Base-by-base conservation (phyloP, 805 yeast species). In the Suhomyces xylopsoci region DNA sequence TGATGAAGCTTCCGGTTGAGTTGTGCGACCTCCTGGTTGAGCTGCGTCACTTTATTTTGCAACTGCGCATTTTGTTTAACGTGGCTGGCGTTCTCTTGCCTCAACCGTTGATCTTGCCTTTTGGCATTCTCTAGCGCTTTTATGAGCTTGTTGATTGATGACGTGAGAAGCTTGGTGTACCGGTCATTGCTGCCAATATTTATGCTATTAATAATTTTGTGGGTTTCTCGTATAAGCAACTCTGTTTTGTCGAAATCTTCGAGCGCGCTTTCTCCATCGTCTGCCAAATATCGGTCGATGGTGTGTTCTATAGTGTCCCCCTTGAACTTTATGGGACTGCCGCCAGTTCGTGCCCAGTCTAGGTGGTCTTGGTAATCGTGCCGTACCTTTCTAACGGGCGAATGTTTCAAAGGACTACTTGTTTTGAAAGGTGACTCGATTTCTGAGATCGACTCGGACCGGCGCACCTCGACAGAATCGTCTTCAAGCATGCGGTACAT, bases 61-160 rank as follows among this genome's bases (percentile, higher is more conserved):
- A 62, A 55, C 25, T 55, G 57, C 10, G 41, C 51, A 36, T 51
- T 50, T 25, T 52, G 55, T 17, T 41, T 22, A 14, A 12, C 20
- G 4, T 17, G n/a, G 14, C 22, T 12, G 10, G 25, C 20, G 4
- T 38, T 47, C 24, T 51, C 45, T 15, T 44, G 47, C 22, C 26
- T 42, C 34, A 50, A 41, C 5, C 7, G 32, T 9, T 4, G n/a
- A n/a, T 49, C 48, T 20, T 53, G 51, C 19, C 26, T 47, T 24
- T 40, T 48, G 22, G 45, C 19, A 7, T 48, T 57, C 24, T 43
- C 54, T 2, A 48, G 57, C 42, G 58, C 59, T 41, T 48, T 46
- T 28, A 64, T 54, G 26, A 71, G 56, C 54, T 64, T 69, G 14
- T 64, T 64, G 7, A 70, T 62, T 5, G 74, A 65, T 9, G 67